Evolutionary conservation across 306 rosid genomes (phyloP).

Genomic region (Dalbergia cochinchinensis): DNA sequence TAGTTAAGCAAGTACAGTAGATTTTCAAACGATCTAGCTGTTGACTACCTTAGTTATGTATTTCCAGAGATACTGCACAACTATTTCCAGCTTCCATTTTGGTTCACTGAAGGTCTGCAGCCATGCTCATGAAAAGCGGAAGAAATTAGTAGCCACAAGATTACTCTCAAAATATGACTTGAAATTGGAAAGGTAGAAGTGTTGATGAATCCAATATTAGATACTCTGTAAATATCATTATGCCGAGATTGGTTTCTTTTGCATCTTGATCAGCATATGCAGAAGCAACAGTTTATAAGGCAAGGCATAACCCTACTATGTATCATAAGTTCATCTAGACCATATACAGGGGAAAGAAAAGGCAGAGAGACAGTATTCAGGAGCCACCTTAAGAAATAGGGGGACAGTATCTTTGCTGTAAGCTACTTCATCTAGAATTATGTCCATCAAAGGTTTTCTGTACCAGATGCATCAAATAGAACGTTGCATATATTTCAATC

Average conservation of each 20-base stretch:
- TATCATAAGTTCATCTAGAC: conserved; percentile 8
- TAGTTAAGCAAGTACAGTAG: conserved; percentile 9
- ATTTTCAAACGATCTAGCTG: conserved; percentile 21
- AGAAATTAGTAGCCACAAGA: conserved; percentile 41
- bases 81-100: conserved; percentile 85
- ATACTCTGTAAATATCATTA: conserved; percentile 3
- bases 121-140: conserved; percentile 44
- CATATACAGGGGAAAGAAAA: conserved; percentile 19
- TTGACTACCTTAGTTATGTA: conserved; percentile 74
- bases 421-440: conserved; percentile 82
- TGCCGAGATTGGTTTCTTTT: conserved; percentile 29
- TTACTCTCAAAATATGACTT: conserved; percentile 29
- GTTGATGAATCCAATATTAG: not conserved
- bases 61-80: conserved; percentile 79
- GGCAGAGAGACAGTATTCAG: conserved; percentile 22
- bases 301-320: conserved; percentile 16
- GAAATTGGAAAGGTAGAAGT: conserved; percentile 29
- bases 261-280: conserved; percentile 12
- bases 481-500: conserved; percentile 13
- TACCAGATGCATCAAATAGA: conserved; percentile 49
- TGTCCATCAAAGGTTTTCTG: conserved; percentile 82
- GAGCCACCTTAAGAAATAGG: conserved; percentile 79
- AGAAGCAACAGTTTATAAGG: conserved; percentile 16
- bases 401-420: conserved; percentile 64
- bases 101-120: conserved; percentile 70